Evolutionary conservation across 2,329 filamentous ascomycete species (phyloP).

Genomic region (Helotiales sp.): DNA sequence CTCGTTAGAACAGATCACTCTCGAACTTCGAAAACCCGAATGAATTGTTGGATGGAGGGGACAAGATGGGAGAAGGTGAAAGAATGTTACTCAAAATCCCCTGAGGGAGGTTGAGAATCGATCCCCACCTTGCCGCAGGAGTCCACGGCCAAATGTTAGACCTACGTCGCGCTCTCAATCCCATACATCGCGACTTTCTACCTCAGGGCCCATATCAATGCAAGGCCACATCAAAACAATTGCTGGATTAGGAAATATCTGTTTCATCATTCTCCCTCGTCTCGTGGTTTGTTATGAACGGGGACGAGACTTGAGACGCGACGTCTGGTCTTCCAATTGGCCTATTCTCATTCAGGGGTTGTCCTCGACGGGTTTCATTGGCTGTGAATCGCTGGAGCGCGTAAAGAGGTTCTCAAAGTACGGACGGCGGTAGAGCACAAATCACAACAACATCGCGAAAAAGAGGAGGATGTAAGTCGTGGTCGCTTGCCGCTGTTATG

Average conservation of each 20-base stretch:
- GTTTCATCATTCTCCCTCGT: conserved; percentile 21
- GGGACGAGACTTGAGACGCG: conserved; percentile 27
- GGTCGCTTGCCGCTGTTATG: conserved; percentile 10
- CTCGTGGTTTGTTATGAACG: conserved; percentile 31
- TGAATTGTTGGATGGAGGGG: not conserved
- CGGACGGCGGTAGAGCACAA: conserved; percentile 2
- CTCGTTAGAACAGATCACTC: not conserved
- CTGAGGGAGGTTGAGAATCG: conserved; percentile 6
- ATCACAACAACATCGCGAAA: conserved; percentile 24
- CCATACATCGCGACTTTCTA: conserved; percentile 25
- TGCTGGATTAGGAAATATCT: conserved; percentile 25
- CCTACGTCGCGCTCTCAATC: conserved; percentile 27
- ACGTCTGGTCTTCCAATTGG: conserved; percentile 27
- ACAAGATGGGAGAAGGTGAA: not conserved
- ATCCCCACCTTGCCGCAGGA: conserved; percentile 14
- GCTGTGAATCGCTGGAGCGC: conserved; percentile 23
- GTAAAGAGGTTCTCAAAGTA: conserved; percentile 32
- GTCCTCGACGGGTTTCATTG: conserved; percentile 18
- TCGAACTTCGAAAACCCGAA: not conserved
- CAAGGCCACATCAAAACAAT: conserved; percentile 33
- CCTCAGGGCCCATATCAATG: conserved; percentile 15
- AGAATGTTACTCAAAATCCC: not conserved
- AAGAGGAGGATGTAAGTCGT: conserved; percentile 1
- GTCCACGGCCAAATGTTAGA: conserved; percentile 8
- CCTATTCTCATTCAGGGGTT: conserved; percentile 16